Evolutionary conservation across 1,284 basidiomycete species (phyloP).

Genomic region (Apiotrichum sp.): DNA sequence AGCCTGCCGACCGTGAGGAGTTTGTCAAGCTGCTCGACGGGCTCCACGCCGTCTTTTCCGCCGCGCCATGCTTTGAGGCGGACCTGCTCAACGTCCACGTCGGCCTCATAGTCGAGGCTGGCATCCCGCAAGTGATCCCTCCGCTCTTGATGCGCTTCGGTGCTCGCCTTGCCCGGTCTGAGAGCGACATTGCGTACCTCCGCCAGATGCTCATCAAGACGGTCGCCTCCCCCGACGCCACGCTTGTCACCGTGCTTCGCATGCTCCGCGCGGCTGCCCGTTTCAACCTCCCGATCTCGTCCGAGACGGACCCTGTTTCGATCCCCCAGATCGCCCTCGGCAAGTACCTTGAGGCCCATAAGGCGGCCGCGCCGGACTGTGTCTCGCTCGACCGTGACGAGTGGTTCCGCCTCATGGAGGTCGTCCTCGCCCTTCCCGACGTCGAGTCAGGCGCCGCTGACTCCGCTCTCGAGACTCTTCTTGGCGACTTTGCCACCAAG

Average conservation of each 20-base stretch:
- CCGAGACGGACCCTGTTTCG: background rate
- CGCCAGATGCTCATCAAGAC: background rate
- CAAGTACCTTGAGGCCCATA: conserved; percentile 18
- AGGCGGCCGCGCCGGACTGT: background rate
- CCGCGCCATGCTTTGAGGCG: no score
- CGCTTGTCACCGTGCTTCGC: conserved; percentile 12
- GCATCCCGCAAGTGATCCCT: no score
- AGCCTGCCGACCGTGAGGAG: no score
- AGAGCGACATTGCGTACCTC: no score
- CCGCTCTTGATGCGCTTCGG: no score
- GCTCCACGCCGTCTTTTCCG: no score
- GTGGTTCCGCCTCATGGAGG: conserved; percentile 18
- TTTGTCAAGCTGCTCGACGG: no score
- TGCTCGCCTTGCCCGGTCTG: no score
- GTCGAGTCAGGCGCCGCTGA: conserved; percentile 24
- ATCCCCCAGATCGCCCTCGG: conserved; percentile 19
- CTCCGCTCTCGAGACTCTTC: conserved; percentile 53
- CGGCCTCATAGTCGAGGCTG: no score
- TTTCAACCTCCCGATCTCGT: conserved; percentile 9
- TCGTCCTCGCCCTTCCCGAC: conserved; percentile 2
- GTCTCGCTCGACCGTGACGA: conserved; percentile 2
- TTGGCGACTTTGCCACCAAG: conserved; percentile 43
- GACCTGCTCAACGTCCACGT: no score
- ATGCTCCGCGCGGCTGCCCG: conserved; percentile 13
- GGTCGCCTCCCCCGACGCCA: conserved; percentile 2